Base-by-base conservation (phyloP, 1,284 basidiomycete genomes). In the Hemileccinum hortonii region DNA sequence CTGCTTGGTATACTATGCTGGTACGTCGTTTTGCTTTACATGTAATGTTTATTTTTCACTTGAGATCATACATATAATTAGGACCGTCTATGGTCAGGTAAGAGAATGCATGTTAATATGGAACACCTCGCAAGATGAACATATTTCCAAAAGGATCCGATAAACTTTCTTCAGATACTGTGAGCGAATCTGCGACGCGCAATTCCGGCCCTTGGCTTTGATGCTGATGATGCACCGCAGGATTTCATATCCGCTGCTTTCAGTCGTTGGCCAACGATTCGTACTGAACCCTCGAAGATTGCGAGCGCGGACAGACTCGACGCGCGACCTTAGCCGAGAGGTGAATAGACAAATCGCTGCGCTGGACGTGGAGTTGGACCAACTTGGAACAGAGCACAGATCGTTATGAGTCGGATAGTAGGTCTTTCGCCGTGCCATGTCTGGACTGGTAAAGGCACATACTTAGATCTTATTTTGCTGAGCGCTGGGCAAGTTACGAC, bases 241-340 rank as follows among this genome's bases (percentile, higher is more conserved):
- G 30, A 0, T 60, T 18, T 26, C 52, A 16, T 39, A 37, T 9
- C 50, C 65, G 1, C 2, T 66, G 16, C 30, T 66, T 21, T 36
- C 52, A 0, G 21, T 56, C 38, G 21, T 57, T 6, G 63, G 63
- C 9, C 63, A 67, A 21, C 65, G 61, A 6, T 49, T 66, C 43
- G 51, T 66, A 7, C 51, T 66, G 38, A 67, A 64, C 43, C 60
- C 67, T 11, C 55, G 65, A 11, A 9, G n/a, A 16, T 22, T 52
- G 4, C 49, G 39, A 14, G 5, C n/a, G 10, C 50, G 1, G 0
- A 19, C 15, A 0, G 21, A 52, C 18, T 43, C 59, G 35, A 56
- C 47, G 9, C 18, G 38, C 19, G 44, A 62, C 11, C 0, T 64
- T 14, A 56, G 57, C 16, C 49, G 22, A 1, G 53, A 56, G 10